Evolutionary conservation across 2,329 filamentous ascomycete species (phyloP).

Genomic region (Botryotinia globosa): DNA sequence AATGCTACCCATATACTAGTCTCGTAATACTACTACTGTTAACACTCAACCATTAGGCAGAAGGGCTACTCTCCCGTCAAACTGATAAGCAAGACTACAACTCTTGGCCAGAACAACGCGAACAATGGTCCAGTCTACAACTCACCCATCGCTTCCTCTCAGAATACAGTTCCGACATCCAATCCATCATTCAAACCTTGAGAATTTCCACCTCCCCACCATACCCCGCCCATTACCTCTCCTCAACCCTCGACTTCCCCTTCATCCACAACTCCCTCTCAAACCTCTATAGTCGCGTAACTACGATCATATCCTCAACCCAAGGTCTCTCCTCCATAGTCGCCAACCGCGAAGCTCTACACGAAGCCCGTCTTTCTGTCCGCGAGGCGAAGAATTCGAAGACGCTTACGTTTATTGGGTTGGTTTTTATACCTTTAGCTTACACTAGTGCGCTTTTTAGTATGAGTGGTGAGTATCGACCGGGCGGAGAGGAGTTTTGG

Average conservation of each 20-base stretch:
- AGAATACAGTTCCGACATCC: neutral
- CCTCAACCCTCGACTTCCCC: neutral
- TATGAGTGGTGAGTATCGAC: conserved; percentile 14
- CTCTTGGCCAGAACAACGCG: neutral
- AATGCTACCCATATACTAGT: too few species aligned
- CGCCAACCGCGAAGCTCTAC: neutral
- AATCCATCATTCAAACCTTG: conserved; percentile 6
- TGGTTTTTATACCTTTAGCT: neutral
- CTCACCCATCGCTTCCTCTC: neutral
- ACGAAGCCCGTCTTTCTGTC: neutral
- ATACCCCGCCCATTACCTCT: neutral
- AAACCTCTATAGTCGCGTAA: neutral
- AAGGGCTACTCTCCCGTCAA: neutral
- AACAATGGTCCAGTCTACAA: conserved; percentile 7
- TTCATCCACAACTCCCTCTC: neutral
- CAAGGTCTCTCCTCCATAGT: conserved; percentile 9
- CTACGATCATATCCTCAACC: neutral
- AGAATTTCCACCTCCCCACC: neutral
- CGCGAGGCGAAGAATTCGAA: neutral
- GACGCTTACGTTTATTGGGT: neutral
- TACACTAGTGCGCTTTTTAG: conserved; percentile 11
- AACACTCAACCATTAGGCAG: neutral
- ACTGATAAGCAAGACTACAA: neutral
- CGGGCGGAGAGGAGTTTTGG: neutral
- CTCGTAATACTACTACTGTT: too few species aligned